These are phyloP conservation scores for Phyllostachys edulis DNA, from an alignment of 176 grass and related monocot genomes.

Conservation along the genomic window DNA sequence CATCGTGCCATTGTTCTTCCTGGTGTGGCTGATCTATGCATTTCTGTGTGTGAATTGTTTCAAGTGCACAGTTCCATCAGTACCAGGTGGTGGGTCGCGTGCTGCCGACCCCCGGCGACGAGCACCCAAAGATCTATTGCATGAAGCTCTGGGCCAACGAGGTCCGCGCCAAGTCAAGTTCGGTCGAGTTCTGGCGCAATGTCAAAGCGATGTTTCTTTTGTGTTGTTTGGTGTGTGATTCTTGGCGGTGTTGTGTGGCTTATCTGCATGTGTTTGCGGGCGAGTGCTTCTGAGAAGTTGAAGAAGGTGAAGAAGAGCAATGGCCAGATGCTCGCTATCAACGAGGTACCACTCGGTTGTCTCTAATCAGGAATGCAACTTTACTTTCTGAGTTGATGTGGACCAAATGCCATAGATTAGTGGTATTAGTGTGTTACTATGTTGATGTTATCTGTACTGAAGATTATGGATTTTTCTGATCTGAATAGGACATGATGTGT, in stretches of 20 bases:
- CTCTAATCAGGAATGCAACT: neutral
- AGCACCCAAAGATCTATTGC: slow-evolving; percentile 90
- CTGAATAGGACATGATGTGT: too few relatives aligned
- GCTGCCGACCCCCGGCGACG: slow-evolving; percentile 71
- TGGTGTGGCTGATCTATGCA: neutral
- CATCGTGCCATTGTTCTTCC: neutral
- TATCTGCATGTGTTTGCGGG: neutral
- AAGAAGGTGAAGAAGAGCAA: slow-evolving; percentile 99
- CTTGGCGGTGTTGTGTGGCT: neutral
- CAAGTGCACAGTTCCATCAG: slow-evolving; percentile 74
- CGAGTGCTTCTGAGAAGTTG: slow-evolving; percentile 96
- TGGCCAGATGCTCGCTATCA: slow-evolving; percentile 82
- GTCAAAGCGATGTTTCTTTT: neutral
- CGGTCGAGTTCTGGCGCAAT: slow-evolving; percentile 39
- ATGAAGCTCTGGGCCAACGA: slow-evolving; percentile 99
- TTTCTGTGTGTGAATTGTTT: neutral
- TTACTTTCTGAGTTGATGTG: too few relatives aligned
- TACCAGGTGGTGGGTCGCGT: slow-evolving; percentile 98
- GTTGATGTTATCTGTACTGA: too few relatives aligned
- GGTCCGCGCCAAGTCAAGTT: slow-evolving; percentile 94
- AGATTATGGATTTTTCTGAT: too few relatives aligned
- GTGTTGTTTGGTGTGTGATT: neutral
- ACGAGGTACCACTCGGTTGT: slow-evolving; percentile 51
- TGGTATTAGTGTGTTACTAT: too few relatives aligned
- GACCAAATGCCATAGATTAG: neutral